Base-by-base conservation (phyloP, 2,329 filamentous ascomycete genomes). In the Scleromitrula shiraiana region DNA sequence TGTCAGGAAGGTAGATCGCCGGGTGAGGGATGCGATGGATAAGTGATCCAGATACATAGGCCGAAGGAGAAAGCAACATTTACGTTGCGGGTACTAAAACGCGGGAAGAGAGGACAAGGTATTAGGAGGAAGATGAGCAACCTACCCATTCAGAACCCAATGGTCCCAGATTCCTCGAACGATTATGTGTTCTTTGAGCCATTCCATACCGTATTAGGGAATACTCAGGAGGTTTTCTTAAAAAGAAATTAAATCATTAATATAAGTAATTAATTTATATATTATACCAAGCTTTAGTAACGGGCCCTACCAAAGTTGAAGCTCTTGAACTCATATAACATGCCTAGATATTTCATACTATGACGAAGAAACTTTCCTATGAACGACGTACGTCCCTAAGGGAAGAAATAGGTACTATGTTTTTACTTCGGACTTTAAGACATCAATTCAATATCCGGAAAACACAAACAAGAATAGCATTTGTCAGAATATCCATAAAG, bases 51-150 rank as follows among this genome's bases (percentile, higher is more conserved):
- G 27, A 29, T 17, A 41, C n/a, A 47, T 47, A 37, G 44, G 37
- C 45, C 45, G 45, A 47, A 41, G 45, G 37, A 41, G 23, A 47
- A 36, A 29, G 36, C 26, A 47, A 20, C 12, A 22, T 38, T n/a
- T n/a, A n/a, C n/a, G 17, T n/a, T 24, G 38, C 30, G 23, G 45
- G 38, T 36, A 42, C 17, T 42, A 23, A 35, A 42, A 27, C 26
- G 29, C 24, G 38, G 30, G 37, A 47, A 42, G 45, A 20, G n/a
- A 35, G 19, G 29, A 29, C n/a, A 43, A 26, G 29, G 14, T 19
- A 29, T 12, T 8, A 32, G 17, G 26, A 20, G 12, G 8, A 5
- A 20, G 20, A 36, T 17, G 32, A 30, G 29, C 29, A 30, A 10
- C 10, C 29, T 12, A 5, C 9, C 9, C n/a, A 36, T 15, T n/a